Base-by-base conservation (phyloP, 345 rosid species). In the Raphanus sativus region DNA sequence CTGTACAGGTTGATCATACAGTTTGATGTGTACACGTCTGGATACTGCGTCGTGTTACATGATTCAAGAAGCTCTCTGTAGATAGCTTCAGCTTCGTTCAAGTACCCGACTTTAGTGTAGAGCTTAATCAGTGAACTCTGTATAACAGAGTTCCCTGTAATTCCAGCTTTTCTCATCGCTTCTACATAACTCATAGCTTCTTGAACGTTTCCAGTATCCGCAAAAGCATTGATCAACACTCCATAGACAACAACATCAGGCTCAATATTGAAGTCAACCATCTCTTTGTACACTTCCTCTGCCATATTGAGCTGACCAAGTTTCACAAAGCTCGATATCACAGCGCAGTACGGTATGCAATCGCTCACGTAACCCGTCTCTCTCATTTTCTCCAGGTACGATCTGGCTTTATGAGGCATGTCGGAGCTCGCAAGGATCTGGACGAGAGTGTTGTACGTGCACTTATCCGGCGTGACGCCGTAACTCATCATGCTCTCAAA, bases 1-100 rank as follows among this genome's bases (percentile, higher is more conserved):
- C 88, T 77, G 82, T 92, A 95, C 64, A 92, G 90, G 69, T 91
- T 91, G 77, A 90, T 87, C 96, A 95, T 88, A 77, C 98, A 95
- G 71, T 92, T 85, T 17, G 93, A 95, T 15, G 89, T 80, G 71
- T 86, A 90, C 42, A 76, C 81, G 73, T 88, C 92, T n/a, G 87
- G 88, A 48, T 73, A 77, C 54, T 76, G 85, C 0, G 48, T 48
- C 5, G 48, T 0, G 26, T 65, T 45, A 65, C 73, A 73, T 2
- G 73, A 56, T 9, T 61, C 33, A 10, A 70, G 80, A 55, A 89
- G 90, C 74, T 81, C 70, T 75, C 79, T 82, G 86, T 95, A 95
- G 12, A 84, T 86, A 16, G 78, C 90, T 77, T 88, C 86, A 28
- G 99, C 98, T 87, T 95, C 96, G 73, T 81, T 82, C 55, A 90